Evolutionary conservation across 2,329 filamentous ascomycete species (phyloP).

Genomic region (Xylariomycetidae sp.): DNA sequence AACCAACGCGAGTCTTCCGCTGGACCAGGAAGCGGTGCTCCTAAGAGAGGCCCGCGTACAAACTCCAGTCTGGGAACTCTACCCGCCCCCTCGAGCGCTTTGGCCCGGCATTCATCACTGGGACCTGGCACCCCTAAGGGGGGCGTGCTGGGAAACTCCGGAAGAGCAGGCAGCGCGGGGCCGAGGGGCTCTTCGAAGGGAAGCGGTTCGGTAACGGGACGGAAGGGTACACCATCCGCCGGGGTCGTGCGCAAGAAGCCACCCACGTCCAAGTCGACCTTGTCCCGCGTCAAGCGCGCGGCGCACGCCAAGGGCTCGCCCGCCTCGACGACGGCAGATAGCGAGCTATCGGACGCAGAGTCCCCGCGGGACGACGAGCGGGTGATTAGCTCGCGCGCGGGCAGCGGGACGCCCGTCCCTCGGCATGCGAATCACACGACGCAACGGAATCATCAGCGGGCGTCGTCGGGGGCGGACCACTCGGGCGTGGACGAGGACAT

Average conservation of each 20-base stretch:
- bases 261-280: conserved; percentile 45
- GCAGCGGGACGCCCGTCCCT: conserved; percentile 32
- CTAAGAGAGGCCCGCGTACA: conserved; percentile 47
- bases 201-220: conserved; percentile 30
- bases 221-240: conserved; percentile 36
- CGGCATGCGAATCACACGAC: too few relatives aligned
- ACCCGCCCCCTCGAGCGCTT: conserved; percentile 48
- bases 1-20: conserved; percentile 53
- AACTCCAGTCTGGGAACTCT: conserved; percentile 41
- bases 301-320: conserved; percentile 50
- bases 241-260: conserved; percentile 29
- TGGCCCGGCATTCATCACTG: conserved; percentile 57
- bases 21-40: conserved; percentile 42
- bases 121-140: conserved; percentile 58
- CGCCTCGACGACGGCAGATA: conserved; percentile 56
- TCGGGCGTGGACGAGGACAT: too few relatives aligned
- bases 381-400: conserved; percentile 28
- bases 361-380: conserved; percentile 48
- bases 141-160: conserved; percentile 28
- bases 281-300: conserved; percentile 57
- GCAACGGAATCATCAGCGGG: too few relatives aligned
- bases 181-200: conserved; percentile 47
- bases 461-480: too few relatives aligned
- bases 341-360: conserved; percentile 59
- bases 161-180: conserved; percentile 53